Conservation (phyloP, 306 rosid species). For the Carpinus fangiana region DNA sequence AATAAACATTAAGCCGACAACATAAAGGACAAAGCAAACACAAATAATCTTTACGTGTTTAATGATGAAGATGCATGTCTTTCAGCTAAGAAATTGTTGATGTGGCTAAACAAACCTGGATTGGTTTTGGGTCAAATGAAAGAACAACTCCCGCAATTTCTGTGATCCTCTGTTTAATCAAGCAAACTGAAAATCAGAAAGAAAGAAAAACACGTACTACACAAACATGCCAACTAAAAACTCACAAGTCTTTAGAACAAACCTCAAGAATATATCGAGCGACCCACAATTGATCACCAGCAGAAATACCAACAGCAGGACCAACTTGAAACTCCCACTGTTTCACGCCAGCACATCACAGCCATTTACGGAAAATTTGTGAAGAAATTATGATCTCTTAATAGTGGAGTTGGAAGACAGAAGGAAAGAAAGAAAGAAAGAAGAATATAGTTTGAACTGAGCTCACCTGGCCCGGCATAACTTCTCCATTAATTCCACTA, state of each 20-base stretch:
- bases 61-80: no score
- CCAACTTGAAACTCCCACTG: slow-evolving; percentile 73
- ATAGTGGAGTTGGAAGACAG: neutral
- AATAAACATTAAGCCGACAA: neutral
- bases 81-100: no score
- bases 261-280: slow-evolving; percentile 67
- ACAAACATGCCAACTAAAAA: neutral
- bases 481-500: slow-evolving; percentile 59
- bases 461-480: slow-evolving; percentile 59
- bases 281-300: slow-evolving; percentile 58
- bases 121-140: slow-evolving; percentile 60
- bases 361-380: neutral
- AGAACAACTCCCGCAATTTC: slow-evolving; percentile 53
- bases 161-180: slow-evolving; percentile 46
- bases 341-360: neutral
- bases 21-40: neutral
- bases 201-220: neutral
- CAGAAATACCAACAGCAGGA: slow-evolving; percentile 45
- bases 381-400: neutral
- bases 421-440: neutral
- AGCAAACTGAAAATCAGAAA: neutral
- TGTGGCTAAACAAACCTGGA: slow-evolving; percentile 33
- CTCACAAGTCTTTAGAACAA: neutral
- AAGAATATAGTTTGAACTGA: neutral
- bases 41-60: no score